Base-by-base conservation (phyloP, 1,284 basidiomycete species). In the Nidula niveotomentosa region DNA sequence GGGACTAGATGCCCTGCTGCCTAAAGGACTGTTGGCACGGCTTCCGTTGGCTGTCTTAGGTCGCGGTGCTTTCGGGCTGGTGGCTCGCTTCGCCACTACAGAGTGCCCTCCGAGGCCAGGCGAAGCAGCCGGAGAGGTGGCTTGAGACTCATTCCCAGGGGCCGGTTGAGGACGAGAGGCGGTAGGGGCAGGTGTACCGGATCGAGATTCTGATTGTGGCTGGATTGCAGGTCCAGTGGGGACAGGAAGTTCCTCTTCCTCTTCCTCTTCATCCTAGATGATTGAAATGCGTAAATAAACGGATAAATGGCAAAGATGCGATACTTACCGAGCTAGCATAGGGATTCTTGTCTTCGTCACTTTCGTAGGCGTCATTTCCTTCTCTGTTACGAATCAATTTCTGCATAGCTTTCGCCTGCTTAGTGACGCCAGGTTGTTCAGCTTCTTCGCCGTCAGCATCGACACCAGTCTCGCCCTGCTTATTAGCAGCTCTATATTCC, bases 81-180 rank as follows among this genome's bases (percentile, higher is more conserved):
- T 92, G 0, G 91, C 91, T 9, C 91, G 85, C 68, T 88, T 89
- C 9, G 91, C 91, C n/a, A 93, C 81, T 39, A 91, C 65, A 1
- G 86, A 86, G 71, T 90, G 87, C 1, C 88, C 85, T 51, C 87
- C 80, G 60, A 86, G 75, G 45, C 76, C 71, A 18, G 80, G 75
- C 3, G 76, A 71, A 8, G 77, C 74, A 5, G 73, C 71, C 3
- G 86, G 86, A 2, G 88, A 88, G 10, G 78, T 78, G 10, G 85
- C 75, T 36, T 79, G 78, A 36, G 88, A 86, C 52, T 65, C 73
- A 37, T 62, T 58, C 10, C 57, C 57, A 6, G 66, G 56, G 46
- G 56, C 67, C 13, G 63, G 56, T 44, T 60, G 69, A 35, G 61
- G 58, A 51, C 56, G 67, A 18, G 59, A 53, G 23, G 61, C 41